Evolutionary conservation across 1,139 yeast species (phyloP), one percentile per base, ranked within the genome.

Genomic region (Pichia sp.): DNA sequence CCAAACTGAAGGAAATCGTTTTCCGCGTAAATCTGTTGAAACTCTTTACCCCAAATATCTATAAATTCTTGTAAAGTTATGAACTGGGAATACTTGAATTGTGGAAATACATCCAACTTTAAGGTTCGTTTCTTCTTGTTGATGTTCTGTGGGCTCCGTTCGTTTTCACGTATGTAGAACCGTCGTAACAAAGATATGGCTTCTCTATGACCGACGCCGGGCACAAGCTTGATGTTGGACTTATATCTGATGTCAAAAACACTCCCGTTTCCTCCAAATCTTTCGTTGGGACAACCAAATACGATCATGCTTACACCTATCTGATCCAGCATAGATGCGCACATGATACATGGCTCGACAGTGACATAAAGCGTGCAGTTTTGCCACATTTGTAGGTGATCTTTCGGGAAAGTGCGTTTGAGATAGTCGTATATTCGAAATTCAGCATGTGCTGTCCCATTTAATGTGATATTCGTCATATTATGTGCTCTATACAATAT

Each of bases 341-440:
- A 93, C 99, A 93, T 93, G 10, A 95, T 86, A 69, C 99, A 93
- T 0, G 99, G 99, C 69, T 93, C 99, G 1, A 93, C 98, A 0
- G 98, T 90, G 29, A 93, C 99, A 69, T 91, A 93, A 20, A 93
- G 74, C 38, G 83, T 83, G 17, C 81, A 68, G 61, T 79, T 75
- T 52, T 72, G 64, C 71, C 90, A 73, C 14, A 83, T 62, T 12
- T 63, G 57, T 33, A 64, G 29, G 68, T 61, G 67, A 0, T 53
- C 55, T 0, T 61, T 55, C 1, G 64, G 63, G 29, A 54, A 57
- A 33, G 55, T 66, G 14, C 52, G 59, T 44, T 81, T 66, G 1
- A 87, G 77, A 46, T 73, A 68, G 54, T 84, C 86, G 8, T 89
- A 82, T 0, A 93, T 97, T 55, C 86, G 76, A 64, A 92, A 87